phyloP scores from a whole-genome alignment of 1,139 yeast genomes.

The Martiniozyma asiatica region DNA sequence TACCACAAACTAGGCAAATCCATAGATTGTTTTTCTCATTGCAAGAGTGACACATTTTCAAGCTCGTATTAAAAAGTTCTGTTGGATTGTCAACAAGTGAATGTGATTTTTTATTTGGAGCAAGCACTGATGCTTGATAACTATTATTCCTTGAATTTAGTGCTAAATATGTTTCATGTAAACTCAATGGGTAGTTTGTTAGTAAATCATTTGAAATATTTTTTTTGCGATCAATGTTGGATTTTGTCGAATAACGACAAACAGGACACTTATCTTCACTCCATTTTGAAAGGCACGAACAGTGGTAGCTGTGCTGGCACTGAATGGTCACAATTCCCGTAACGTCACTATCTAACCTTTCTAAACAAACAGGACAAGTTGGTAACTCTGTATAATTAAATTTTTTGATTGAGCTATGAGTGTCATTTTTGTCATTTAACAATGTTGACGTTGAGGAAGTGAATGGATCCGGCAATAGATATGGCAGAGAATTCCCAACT shows the following conservation, averaged over 20 bases:
- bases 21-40: slow-evolving; percentile 61
- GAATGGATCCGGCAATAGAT: slow-evolving; percentile 65
- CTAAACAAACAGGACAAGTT: slow-evolving; percentile 89
- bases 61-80: too few species aligned
- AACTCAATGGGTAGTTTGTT: not conserved
- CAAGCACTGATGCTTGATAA: too few species aligned
- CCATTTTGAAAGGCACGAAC: slow-evolving; percentile 84
- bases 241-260: slow-evolving; percentile 57
- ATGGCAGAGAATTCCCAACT: slow-evolving; percentile 35
- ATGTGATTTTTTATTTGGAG: too few species aligned
- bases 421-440: slow-evolving; percentile 1
- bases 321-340: slow-evolving; percentile 82
- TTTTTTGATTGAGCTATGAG: too few species aligned
- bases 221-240: slow-evolving; percentile 5
- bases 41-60: slow-evolving; percentile 40
- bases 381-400: slow-evolving; percentile 55
- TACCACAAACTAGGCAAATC: slow-evolving; percentile 87
- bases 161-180: too few species aligned
- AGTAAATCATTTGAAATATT: not conserved
- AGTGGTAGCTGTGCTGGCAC: slow-evolving; percentile 90
- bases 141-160: not conserved
- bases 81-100: too few species aligned
- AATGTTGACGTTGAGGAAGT: slow-evolving; percentile 16
- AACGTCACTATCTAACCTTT: slow-evolving; percentile 71
- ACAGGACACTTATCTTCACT: slow-evolving; percentile 87